A percentile compares a stretch with the other conserved stretches of the same genome.
These are phyloP conservation scores for Plasmopara viticola DNA, from an alignment of 352 stramenopile genomes.

Conservation along the genomic window DNA sequence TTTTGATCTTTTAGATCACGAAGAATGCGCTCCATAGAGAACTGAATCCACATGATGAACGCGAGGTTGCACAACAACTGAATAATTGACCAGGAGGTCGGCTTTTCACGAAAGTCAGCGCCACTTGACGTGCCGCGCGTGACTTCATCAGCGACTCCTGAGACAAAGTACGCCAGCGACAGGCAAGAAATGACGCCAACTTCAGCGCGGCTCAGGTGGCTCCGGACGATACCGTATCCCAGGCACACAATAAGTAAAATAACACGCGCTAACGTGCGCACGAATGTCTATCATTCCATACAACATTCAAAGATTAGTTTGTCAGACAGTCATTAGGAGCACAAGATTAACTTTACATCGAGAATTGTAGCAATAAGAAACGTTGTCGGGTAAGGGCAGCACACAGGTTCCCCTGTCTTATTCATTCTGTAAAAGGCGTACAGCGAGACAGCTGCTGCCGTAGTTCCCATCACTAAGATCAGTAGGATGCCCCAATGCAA, in stretches of 20 bases:
- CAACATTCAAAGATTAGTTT: slow-evolving; percentile 8
- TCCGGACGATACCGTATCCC: slow-evolving; percentile 86
- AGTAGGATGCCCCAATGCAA: slow-evolving; percentile 81
- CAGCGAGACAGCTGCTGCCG: slow-evolving; percentile 60
- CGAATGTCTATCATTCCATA: slow-evolving; percentile 39
- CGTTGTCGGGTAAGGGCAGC: slow-evolving; percentile 81
- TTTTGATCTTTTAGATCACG: slow-evolving; percentile 77
- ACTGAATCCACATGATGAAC: slow-evolving; percentile 90
- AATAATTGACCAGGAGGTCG: slow-evolving; percentile 79
- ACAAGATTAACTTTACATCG: slow-evolving; percentile 43
- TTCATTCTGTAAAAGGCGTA: slow-evolving; percentile 87
- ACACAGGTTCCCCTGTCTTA: slow-evolving; percentile 81
- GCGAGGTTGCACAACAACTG: slow-evolving; percentile 82
- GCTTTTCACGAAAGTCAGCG: slow-evolving; percentile 68
- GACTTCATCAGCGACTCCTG: slow-evolving; percentile 67
- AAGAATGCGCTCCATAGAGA: slow-evolving; percentile 78
- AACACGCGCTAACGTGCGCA: slow-evolving; percentile 79
- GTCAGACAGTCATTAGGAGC: background rate
- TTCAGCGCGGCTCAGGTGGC: slow-evolving; percentile 44
- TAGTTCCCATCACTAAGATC: slow-evolving; percentile 72
- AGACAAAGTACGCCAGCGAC: slow-evolving; percentile 70
- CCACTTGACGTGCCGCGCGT: slow-evolving; percentile 74
- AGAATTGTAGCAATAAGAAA: slow-evolving; percentile 81
- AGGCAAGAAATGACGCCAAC: slow-evolving; percentile 52
- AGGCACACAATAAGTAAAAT: slow-evolving; percentile 85